Evolutionary conservation across 108 stramenopile species (phyloP).

Genomic region (Epithemia pelagica): DNA sequence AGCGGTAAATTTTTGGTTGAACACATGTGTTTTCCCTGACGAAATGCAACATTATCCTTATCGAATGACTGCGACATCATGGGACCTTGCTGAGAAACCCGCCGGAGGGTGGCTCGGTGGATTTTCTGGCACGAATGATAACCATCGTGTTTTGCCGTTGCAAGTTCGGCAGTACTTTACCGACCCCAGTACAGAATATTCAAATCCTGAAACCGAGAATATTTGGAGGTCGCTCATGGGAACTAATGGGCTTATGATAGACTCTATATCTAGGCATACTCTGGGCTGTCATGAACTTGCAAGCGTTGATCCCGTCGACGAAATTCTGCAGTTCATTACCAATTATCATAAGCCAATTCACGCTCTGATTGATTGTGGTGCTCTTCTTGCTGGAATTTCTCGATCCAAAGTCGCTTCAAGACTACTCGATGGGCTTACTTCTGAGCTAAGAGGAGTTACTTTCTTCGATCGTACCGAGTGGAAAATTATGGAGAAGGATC

Average conservation of each 20-base stretch:
- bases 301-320: not conserved
- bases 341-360: not conserved
- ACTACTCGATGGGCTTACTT: not conserved
- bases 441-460: not conserved
- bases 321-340: not conserved
- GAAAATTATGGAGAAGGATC: not conserved
- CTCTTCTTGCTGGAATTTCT: conserved; percentile 27
- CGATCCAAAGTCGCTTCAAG: not conserved
- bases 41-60: conserved; percentile 29
- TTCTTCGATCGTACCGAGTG: not conserved
- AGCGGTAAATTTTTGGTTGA: conserved; percentile 43
- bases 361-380: conserved; percentile 44
- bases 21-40: conserved; percentile 28
- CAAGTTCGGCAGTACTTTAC: conserved; percentile 24
- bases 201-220: not conserved
- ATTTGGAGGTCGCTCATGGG: conserved; percentile 9
- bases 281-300: not conserved
- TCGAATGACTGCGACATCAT: not conserved
- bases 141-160: conserved; percentile 34
- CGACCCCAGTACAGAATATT: not conserved
- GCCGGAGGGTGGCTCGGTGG: not conserved
- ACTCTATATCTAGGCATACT: conserved; percentile 20
- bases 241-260: conserved; percentile 52
- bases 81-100: not conserved
- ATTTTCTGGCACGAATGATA: conserved; percentile 27